Base-by-base conservation (phyloP, 1,284 basidiomycete genomes). In the Wolfiporia cocos region DNA sequence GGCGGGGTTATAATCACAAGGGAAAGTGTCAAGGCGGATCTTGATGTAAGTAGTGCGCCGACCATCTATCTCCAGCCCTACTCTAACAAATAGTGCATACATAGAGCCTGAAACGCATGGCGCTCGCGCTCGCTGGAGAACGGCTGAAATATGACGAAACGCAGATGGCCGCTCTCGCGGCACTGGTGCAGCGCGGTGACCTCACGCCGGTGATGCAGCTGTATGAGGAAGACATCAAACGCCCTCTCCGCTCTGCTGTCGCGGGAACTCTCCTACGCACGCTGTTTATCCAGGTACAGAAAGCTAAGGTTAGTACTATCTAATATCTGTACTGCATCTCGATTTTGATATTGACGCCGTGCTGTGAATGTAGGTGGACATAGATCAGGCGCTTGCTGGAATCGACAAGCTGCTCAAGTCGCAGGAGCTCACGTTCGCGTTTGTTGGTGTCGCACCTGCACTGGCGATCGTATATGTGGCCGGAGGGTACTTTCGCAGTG, bases 401-500 rank as follows among this genome's bases (percentile, higher is more conserved):
- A 87, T 97, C 51, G 95, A 99, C 65, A 91, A 87, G 58, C 72
- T 99, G 39, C 80, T 99, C 49, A 90, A 86, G 54, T 93, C 90
- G 2, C 95, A 99, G 64, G 92, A 97, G 62, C 73, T 99, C 23
- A 96, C 96, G 1, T 98, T 99, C 55, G 95, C 90, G 1, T 97
- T 97, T 50, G 93, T 98, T 44, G 95, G 95, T 51, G 86, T 99
- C 11, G 94, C 95, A 0, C 94, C 94, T 1, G 85, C 89, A 0
- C 67, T 98, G 15, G 79, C 84, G 2, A 71, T 98, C 33, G 74
- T 94, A 3, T 94, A 94, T 54, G 70, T 84, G 1, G 50, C 77
- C 6, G 71, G 73, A 9, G 75, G 76, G 4, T 81, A 76, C 61
- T 30, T 84, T 9, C 58, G 68, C 2, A 57, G 66, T 3, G 45